Conservation (phyloP, 495 filamentous ascomycete species). For the Acidiella bohemica region DNA sequence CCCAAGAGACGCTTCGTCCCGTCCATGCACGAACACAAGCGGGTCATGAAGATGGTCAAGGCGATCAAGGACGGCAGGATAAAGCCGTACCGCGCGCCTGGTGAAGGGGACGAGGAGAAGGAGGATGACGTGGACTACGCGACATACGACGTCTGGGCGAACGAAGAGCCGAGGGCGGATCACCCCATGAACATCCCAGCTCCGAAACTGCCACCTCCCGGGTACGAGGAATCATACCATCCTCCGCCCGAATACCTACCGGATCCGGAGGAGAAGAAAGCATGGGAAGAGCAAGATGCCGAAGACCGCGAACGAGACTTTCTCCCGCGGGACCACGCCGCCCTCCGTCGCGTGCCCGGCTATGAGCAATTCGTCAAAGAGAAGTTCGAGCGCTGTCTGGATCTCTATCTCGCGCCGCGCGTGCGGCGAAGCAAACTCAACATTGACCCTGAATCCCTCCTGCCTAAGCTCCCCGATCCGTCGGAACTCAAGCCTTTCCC, state of each 20-base stretch:
- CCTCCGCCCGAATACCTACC: constrained; percentile 93
- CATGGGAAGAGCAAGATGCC: constrained; percentile 78
- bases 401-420: constrained; percentile 87
- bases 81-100: constrained; percentile 72
- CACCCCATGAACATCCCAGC: constrained; percentile 94
- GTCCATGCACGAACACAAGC: constrained; percentile 95
- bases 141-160: constrained; percentile 85
- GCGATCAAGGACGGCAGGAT: constrained; percentile 92
- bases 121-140: constrained; percentile 48
- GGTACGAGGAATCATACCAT: constrained; percentile 90
- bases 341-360: constrained; percentile 83
- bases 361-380: constrained; percentile 86
- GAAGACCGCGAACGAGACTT: constrained; percentile 88
- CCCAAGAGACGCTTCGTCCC: constrained; percentile 92
- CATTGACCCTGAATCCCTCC: constrained; percentile 84
- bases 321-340: constrained; percentile 63
- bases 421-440: constrained; percentile 87
- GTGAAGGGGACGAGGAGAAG: constrained; percentile 37
- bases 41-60: constrained; percentile 94
- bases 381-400: constrained; percentile 87
- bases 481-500: constrained; percentile 91
- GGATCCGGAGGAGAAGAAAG: constrained; percentile 64
- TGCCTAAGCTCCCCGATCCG: constrained; percentile 89
- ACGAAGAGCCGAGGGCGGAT: constrained; percentile 69
- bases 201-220: constrained; percentile 84